Base-by-base conservation (phyloP, 2,329 filamentous ascomycete species). In the Eurotiales sp. region DNA sequence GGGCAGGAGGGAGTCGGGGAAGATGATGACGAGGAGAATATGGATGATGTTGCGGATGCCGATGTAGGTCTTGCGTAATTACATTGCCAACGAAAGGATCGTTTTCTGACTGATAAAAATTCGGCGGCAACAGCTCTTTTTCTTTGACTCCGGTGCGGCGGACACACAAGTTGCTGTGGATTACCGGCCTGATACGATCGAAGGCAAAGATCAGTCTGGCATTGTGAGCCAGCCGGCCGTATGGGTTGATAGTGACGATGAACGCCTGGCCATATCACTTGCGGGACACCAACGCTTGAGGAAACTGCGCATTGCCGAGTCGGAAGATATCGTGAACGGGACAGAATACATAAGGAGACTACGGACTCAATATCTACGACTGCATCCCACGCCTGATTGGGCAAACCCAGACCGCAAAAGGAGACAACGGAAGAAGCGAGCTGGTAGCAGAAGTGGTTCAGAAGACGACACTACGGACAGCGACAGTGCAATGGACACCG, bases 231-330 rank as follows among this genome's bases (percentile, higher is more conserved):
- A 58, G n/a, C 64, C 62, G 10, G 70, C 72, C 2, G 69, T 75
- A 19, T 99, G 93, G 93, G 84, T 91, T 59, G 93, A 99, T 67
- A 97, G 91, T 69, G 93, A 99, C 62, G 93, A 99, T 64, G 93
- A 97, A 64, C 82, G 88, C 49, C 75, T 96, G 56, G 82, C 84
- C 6, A 80, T 99, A 44, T 97, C 92, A 12, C 78, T 99, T 34
- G 87, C 89, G 3, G 81, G 83, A 22, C 84, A 86, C 40, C 81
- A 84, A 43, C 81, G 88, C 57, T 69, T 96, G 64, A 83, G 91
- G 58, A 97, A 97, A 70, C 76, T 99, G 56, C 82, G 93, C 55
- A 77, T 84, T 46, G 85, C 83, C 2, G 90, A 92, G 64, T 82
- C 81, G 1, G 93, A 99, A 63, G 93, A 99, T 67, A 67, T 95